Conservation (phyloP, 805 yeast genomes). For the Yamadazyma takamatsuzukensis region DNA sequence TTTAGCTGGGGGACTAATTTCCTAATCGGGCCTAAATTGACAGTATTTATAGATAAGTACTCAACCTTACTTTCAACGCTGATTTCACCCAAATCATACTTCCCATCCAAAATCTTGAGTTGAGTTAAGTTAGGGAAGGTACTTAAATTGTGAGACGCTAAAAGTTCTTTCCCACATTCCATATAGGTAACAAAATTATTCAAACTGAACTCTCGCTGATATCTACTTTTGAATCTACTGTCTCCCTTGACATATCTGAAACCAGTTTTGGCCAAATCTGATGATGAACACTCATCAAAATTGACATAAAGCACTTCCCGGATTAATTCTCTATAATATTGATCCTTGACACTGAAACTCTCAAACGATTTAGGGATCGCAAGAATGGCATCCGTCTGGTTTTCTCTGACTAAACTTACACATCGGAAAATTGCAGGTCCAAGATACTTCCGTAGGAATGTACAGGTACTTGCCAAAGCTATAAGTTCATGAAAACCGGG, state of each 20-base stretch:
- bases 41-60: slow-evolving; percentile 17
- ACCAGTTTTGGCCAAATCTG: slow-evolving; percentile 18
- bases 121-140: slow-evolving; percentile 17
- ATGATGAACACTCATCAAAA: slow-evolving; percentile 13
- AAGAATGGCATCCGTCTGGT: slow-evolving; percentile 24
- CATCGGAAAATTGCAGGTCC: slow-evolving; percentile 18
- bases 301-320: slow-evolving; percentile 16
- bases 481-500: slow-evolving; percentile 13
- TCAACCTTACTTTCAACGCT: slow-evolving; percentile 2
- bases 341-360: slow-evolving; percentile 16
- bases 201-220: slow-evolving; percentile 13
- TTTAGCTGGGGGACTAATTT: slow-evolving; percentile 1
- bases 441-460: slow-evolving; percentile 15
- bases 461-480: slow-evolving; percentile 22
- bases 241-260: slow-evolving; percentile 13
- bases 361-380: slow-evolving; percentile 18
- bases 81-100: slow-evolving; percentile 1
- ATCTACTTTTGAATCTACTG: slow-evolving; percentile 14
- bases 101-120: slow-evolving; percentile 19
- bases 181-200: slow-evolving; percentile 18
- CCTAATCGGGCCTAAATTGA: slow-evolving; percentile 5
- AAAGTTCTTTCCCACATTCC: slow-evolving; percentile 20
- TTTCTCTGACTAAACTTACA: slow-evolving; percentile 23
- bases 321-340: slow-evolving; percentile 16
- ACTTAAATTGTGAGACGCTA: slow-evolving; percentile 13